Evolutionary conservation across 2,329 filamentous ascomycete species (phyloP).

Genomic region (Beauveria sp.): DNA sequence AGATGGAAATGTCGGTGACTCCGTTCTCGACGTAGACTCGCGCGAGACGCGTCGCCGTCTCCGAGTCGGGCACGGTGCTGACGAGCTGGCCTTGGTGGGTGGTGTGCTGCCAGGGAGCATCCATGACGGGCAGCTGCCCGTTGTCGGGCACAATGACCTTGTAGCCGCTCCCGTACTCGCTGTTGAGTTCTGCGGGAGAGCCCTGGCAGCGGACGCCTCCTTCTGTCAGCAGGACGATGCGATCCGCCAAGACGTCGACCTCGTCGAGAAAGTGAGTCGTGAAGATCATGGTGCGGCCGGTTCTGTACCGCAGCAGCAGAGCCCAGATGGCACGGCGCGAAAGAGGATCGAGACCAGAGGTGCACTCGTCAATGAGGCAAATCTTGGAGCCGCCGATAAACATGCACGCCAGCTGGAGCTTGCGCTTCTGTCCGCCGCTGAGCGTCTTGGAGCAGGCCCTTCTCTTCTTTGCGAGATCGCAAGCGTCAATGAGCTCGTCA

Average conservation of each 20-base stretch:
- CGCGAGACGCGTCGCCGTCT: conserved; percentile 19
- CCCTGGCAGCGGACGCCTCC: conserved; percentile 55
- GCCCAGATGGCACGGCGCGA: conserved; percentile 63
- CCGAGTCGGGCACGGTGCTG: conserved; percentile 42
- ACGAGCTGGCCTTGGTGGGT: conserved; percentile 37
- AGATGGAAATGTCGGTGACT: conserved; percentile 23
- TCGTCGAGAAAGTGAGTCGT: conserved; percentile 70
- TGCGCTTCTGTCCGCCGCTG: conserved; percentile 5
- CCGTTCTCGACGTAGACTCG: conserved; percentile 42
- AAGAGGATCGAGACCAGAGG: conserved; percentile 58
- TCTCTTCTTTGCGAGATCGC: conserved; percentile 53
- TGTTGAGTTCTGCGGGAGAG: conserved; percentile 57
- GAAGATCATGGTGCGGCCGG: conserved; percentile 54
- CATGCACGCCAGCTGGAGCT: conserved; percentile 47
- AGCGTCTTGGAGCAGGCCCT: conserved; percentile 47
- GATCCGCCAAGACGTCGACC: conserved; percentile 59
- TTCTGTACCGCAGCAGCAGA: conserved; percentile 56
- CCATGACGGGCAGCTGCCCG: background rate
- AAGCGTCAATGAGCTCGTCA: conserved; percentile 43
- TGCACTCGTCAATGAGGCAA: conserved; percentile 62
- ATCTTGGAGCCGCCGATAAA: conserved; percentile 61
- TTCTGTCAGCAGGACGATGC: conserved; percentile 58
- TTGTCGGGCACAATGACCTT: conserved; percentile 36
- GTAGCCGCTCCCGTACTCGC: conserved; percentile 55
- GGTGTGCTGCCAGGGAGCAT: background rate